Evolutionary conservation across 2,329 filamentous ascomycete genomes (phyloP), one percentile per base, ranked within the genome.

Genomic region (Dactylellina sp.): DNA sequence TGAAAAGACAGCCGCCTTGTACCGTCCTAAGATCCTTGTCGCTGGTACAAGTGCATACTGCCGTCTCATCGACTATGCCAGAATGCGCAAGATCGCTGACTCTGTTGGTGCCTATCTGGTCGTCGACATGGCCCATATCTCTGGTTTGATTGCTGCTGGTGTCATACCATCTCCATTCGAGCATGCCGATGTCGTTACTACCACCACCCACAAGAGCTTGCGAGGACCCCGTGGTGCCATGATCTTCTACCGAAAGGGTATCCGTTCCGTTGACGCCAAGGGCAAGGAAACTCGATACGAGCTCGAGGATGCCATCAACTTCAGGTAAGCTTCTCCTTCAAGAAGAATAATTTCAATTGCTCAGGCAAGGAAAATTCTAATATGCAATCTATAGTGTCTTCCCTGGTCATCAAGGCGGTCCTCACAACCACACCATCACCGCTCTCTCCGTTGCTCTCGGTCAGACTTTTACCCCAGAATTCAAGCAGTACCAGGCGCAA

Each of bases 241-340:
- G 95, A 99, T 99, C 85, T 99, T 99, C 88, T 99, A 93, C 89
- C 92, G 95, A 83, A 97, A 96, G 86, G 95, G 95, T 76, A 89
- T 97, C 75, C 91, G 94, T 80, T 92, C 90, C 80, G 90, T 90
- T 62, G 92, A 98, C 81, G 85, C 91, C 83, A 97, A 97, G 87
- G 93, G 93, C 80, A 94, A 97, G 84, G 88, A 94, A 85, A 90
- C 86, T 57, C 85, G 93, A 79, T 99, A 97, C 82, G 93, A 99
- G 80, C 88, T 99, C 35, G 95, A 99, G 86, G 88, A 89, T 79
- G 91, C 93, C 65, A 99, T 99, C 86, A 99, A 99, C 86, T 93
- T 96, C 83, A 98, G 76, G 78, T 78, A 76, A 42, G 65, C 20
- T 11, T 32, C 37, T 47, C 20, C 40, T 52, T 11, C 28, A 59